Evolutionary conservation across 2,329 filamentous ascomycete genomes (phyloP).

Genomic region (Macroventuria anomochaeta): DNA sequence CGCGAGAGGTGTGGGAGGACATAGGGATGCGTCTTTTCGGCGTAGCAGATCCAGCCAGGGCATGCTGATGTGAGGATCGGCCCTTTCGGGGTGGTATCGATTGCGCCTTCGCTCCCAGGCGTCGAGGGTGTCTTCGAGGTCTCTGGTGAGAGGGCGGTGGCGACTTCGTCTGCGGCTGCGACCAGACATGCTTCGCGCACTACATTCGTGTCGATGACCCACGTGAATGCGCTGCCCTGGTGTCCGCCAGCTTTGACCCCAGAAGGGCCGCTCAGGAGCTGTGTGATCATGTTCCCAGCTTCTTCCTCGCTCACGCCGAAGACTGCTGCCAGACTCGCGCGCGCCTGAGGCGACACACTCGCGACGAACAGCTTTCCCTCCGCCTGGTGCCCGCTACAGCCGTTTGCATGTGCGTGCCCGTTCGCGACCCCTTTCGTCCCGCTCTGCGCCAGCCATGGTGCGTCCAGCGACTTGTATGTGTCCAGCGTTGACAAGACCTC

Average conservation of each 20-base stretch:
- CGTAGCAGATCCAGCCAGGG: slow-evolving; percentile 98
- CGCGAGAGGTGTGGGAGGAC: slow-evolving; percentile 88
- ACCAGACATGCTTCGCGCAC: slow-evolving; percentile 84
- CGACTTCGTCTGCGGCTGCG: slow-evolving; percentile 57
- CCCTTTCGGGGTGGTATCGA: slow-evolving; percentile 57
- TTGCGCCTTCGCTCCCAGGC: slow-evolving; percentile 42
- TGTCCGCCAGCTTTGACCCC: slow-evolving; percentile 75
- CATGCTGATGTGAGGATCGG: slow-evolving; percentile 88
- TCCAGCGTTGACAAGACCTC: slow-evolving; percentile 88
- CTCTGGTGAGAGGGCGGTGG: slow-evolving; percentile 42
- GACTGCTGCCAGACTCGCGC: slow-evolving; percentile 86
- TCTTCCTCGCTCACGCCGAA: slow-evolving; percentile 75
- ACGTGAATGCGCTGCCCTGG: slow-evolving; percentile 79
- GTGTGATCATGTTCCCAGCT: slow-evolving; percentile 82
- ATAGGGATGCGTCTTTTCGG: slow-evolving; percentile 96
- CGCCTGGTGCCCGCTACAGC: slow-evolving; percentile 25
- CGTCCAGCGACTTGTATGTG: slow-evolving; percentile 56
- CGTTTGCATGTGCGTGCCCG: slow-evolving; percentile 15
- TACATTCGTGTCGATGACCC: slow-evolving; percentile 88
- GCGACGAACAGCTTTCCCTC: slow-evolving; percentile 85
- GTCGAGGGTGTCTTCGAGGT: slow-evolving; percentile 29
- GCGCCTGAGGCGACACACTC: slow-evolving; percentile 88
- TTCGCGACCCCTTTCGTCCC: slow-evolving; percentile 31
- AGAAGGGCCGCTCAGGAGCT: slow-evolving; percentile 73
- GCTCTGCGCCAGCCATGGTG: slow-evolving; percentile 40